Evolutionary conservation across 352 stramenopile genomes (phyloP), one percentile per base, ranked within the genome.

Genomic region (Phytophthora palmivora): DNA sequence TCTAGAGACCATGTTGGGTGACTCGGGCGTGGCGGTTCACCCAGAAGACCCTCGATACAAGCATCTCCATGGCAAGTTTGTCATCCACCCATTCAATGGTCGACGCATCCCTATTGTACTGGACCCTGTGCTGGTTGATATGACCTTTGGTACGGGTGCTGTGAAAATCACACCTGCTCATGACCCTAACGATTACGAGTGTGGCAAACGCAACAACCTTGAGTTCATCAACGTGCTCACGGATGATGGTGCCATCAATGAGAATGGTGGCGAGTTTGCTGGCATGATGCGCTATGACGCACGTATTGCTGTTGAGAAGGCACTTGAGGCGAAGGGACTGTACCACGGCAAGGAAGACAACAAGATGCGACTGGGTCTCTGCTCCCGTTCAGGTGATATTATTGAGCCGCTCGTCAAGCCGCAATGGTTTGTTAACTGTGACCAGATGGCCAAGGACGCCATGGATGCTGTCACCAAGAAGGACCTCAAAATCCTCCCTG

Each of bases 1-100:
- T 91, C 82, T 99, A 5, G 98, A 99, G 85, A 99, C 98, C 6
- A 99, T 99, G 97, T 80, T 99, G 22, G 98, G 98, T 32, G 98
- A 99, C 84, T 94, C 90, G 6, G 97, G 95, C 34, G 96, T 99
- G 18, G 98, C 98, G 0, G 92, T 99, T 19, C 98, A 99, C 86
- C 98, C 98, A 0, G 92, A 99, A 26, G 98, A 99, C 82, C 74
- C 89, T 32, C 88, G 98, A 16, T 99, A 99, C 88, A 98, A 78
- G 65, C 97, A 99, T 74, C 79, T 99, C 45, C 98, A 99, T 76
- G 97, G 97, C 56, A 99, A 99, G 79, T 93, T 81, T 51, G 87
- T 99, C 33, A 73, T 98, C 49, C 98, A 99, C 76, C 98, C 98
- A 42, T 99, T 99, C 79, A 98, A 98, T 70, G 88, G 87, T 49